Evolutionary conservation across 2,329 filamentous ascomycete genomes (phyloP).

Genomic region (Mariannaea sp.): DNA sequence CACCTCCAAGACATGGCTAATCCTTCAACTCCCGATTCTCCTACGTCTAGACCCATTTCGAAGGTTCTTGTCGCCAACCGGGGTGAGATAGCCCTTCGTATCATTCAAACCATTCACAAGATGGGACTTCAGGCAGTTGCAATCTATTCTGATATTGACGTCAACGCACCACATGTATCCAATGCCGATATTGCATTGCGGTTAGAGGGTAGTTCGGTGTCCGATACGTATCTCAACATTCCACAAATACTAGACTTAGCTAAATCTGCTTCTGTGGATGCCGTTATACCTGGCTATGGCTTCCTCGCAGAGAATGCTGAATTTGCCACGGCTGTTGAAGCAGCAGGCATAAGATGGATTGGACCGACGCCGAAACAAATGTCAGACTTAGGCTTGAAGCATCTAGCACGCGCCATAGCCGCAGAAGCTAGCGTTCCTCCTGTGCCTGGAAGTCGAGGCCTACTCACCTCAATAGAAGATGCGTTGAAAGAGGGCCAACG

Average conservation of each 20-base stretch:
- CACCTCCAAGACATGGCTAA: neutral
- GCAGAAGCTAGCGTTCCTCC: constrained; percentile 38
- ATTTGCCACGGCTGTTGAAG: constrained; percentile 59
- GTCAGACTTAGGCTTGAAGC: constrained; percentile 46
- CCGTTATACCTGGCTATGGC: constrained; percentile 70
- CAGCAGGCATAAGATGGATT: constrained; percentile 62
- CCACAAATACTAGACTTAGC: constrained; percentile 62
- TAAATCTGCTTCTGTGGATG: constrained; percentile 53
- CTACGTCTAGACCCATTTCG: constrained; percentile 24
- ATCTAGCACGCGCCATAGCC: constrained; percentile 44
- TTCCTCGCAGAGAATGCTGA: constrained; percentile 67
- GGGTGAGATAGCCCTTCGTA: constrained; percentile 66
- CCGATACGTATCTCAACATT: constrained; percentile 67
- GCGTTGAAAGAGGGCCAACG: constrained; percentile 34
- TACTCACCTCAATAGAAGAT: constrained; percentile 38
- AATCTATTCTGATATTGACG: constrained; percentile 68
- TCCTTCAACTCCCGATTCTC: neutral
- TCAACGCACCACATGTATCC: constrained; percentile 69
- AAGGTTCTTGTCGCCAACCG: constrained; percentile 71
- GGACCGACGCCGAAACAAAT: constrained; percentile 59
- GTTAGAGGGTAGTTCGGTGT: constrained; percentile 54
- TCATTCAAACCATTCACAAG: constrained; percentile 68
- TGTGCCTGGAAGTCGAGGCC: constrained; percentile 41
- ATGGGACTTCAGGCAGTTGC: constrained; percentile 72
- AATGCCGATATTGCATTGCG: constrained; percentile 70